Conservation (phyloP, 2,329 filamentous ascomycete genomes). For the Sporothrix luriei region DNA sequence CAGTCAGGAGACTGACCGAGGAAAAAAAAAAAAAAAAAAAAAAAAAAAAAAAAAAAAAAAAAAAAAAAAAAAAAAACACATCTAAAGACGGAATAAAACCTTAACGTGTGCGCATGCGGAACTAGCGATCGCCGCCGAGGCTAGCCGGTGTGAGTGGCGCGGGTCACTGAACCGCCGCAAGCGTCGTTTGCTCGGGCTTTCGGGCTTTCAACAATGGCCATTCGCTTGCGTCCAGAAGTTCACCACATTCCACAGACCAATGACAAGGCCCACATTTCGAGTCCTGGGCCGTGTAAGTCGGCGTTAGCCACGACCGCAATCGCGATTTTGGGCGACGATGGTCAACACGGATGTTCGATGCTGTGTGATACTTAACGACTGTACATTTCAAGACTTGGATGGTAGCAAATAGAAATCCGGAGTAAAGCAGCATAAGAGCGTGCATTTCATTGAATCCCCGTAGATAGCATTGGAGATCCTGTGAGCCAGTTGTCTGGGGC, state of each 20-base stretch:
- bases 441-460: no score
- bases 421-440: no score
- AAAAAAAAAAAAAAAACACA: not conserved
- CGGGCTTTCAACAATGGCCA: not conserved
- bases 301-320: constrained; percentile 7
- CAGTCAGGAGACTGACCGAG: constrained; percentile 2
- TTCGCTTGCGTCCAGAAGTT: not conserved
- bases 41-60: not conserved
- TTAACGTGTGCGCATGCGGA: not conserved
- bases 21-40: constrained; percentile 9
- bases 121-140: constrained; percentile 12
- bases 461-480: no score
- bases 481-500: no score
- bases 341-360: not conserved
- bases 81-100: constrained; percentile 3
- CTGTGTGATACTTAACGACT: not conserved
- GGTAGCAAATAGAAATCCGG: no score
- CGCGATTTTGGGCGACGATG: not conserved
- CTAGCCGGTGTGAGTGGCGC: constrained; percentile 13
- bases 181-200: not conserved
- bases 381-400: no score
- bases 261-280: not conserved
- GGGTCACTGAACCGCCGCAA: not conserved
- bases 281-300: constrained; percentile 23
- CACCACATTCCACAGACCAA: no score